These are phyloP conservation scores for Nadsonia fulvescens DNA, from an alignment of 805 yeast genomes.

Conservation along the genomic window DNA sequence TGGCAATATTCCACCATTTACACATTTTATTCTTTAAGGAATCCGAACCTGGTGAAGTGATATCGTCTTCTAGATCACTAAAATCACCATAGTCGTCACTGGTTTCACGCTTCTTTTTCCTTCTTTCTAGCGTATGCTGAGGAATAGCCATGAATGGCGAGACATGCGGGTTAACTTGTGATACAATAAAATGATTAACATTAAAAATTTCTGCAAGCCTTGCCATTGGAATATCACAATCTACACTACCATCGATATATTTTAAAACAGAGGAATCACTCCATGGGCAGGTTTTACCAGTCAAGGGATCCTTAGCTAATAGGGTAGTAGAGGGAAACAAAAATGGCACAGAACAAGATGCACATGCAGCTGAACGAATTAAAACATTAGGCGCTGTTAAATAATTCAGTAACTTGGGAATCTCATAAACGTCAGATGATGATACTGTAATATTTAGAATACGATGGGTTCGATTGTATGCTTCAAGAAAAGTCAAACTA, in stretches of 20 bases:
- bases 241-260: slow-evolving; percentile 92
- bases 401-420: slow-evolving; percentile 73
- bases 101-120: slow-evolving; percentile 32
- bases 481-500: slow-evolving; percentile 82
- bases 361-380: slow-evolving; percentile 79
- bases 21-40: neutral
- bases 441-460: slow-evolving; percentile 91
- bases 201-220: slow-evolving; percentile 91
- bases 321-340: slow-evolving; percentile 74
- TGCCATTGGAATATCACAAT: slow-evolving; percentile 80
- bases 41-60: no score
- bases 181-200: slow-evolving; percentile 92
- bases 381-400: slow-evolving; percentile 88
- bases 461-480: slow-evolving; percentile 83
- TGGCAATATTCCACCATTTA: slow-evolving; percentile 17
- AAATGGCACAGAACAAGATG: slow-evolving; percentile 89
- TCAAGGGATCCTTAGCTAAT: slow-evolving; percentile 61
- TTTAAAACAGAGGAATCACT: slow-evolving; percentile 53
- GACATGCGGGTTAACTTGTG: slow-evolving; percentile 94
- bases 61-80: no score
- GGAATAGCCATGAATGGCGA: slow-evolving; percentile 49
- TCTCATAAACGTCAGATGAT: slow-evolving; percentile 79
- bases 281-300: slow-evolving; percentile 70
- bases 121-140: slow-evolving; percentile 28
- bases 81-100: no score